These are phyloP conservation scores for Teunomyces funiuensis DNA, from an alignment of 805 yeast genomes.

Conservation along the genomic window DNA sequence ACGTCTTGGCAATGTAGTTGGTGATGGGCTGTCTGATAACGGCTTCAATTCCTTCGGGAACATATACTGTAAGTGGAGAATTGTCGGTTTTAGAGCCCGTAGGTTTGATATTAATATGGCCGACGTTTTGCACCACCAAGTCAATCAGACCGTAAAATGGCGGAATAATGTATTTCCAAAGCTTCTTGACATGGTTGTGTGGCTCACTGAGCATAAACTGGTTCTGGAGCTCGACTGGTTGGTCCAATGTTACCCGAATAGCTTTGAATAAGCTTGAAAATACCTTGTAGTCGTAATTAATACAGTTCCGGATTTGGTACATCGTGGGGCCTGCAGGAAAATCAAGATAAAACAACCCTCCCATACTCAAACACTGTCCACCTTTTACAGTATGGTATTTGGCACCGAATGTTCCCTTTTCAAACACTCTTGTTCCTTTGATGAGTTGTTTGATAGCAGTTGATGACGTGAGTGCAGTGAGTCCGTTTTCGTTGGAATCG, in stretches of 20 bases:
- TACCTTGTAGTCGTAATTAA: constrained; percentile 40
- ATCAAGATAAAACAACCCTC: constrained; percentile 59
- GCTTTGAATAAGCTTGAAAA: constrained; percentile 34
- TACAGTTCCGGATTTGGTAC: constrained; percentile 46
- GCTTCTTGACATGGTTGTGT: constrained; percentile 26
- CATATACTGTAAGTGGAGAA: constrained; percentile 40
- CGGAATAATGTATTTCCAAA: constrained; percentile 50
- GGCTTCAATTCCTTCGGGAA: constrained; percentile 56
- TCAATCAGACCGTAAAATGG: constrained; percentile 72
- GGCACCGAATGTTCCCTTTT: constrained; percentile 30
- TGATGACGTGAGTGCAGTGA: constrained; percentile 26
- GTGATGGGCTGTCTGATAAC: constrained; percentile 55
- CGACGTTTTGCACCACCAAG: constrained; percentile 62
- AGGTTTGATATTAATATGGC: constrained; percentile 59
- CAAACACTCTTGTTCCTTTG: constrained; percentile 28
- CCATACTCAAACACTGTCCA: constrained; percentile 49
- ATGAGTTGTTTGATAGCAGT: constrained; percentile 23
- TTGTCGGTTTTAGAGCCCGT: constrained; percentile 44
- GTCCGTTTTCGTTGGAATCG: constrained; percentile 17
- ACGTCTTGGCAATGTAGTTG: constrained; percentile 35
- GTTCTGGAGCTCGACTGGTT: constrained; percentile 19
- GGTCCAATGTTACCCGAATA: constrained; percentile 23
- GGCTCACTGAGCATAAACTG: constrained; percentile 19
- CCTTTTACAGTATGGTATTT: constrained; percentile 40
- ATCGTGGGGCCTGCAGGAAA: constrained; percentile 51